Percentiles rank a stretch among this genome's conserved stretches.
Conservation (phyloP, 2,329 filamentous ascomycete genomes). For the Alternaria triticina region DNA sequence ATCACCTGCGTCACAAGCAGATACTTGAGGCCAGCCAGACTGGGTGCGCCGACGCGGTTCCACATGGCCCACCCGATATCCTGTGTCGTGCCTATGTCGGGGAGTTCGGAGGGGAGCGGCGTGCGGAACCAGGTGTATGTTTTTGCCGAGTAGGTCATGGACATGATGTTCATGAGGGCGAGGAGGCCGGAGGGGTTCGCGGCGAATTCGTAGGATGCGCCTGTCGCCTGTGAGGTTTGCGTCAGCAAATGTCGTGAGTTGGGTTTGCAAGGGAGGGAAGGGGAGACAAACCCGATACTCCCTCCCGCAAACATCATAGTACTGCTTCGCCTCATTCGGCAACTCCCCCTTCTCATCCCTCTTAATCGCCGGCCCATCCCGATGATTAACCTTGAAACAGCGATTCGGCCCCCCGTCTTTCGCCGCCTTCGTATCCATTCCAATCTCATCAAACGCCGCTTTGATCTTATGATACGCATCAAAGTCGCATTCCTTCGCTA, state of each 20-base stretch:
- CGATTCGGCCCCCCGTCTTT: constrained; percentile 16
- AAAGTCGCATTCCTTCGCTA: constrained; percentile 18
- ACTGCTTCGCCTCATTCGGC: constrained; percentile 7
- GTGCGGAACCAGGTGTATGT: constrained; percentile 9
- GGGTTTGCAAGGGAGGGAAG: too few species aligned
- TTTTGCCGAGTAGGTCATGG: constrained; percentile 7
- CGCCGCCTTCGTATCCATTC: constrained; percentile 8
- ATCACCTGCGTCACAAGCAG: constrained; percentile 14
- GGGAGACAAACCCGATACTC: constrained; percentile 13
- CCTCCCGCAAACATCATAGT: constrained; percentile 15
- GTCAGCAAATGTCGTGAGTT: too few species aligned
- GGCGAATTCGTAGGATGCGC: constrained; percentile 9
- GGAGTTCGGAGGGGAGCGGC: constrained; percentile 3
- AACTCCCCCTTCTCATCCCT: constrained; percentile 11
- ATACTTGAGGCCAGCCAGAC: constrained; percentile 13
- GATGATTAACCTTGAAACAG: constrained; percentile 15
- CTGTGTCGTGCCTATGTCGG: constrained; percentile 6
- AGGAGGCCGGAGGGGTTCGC: constrained; percentile 8
- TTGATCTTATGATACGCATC: constrained; percentile 15
- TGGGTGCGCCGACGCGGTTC: constrained; percentile 5
- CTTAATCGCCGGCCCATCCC: constrained; percentile 11
- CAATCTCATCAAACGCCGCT: constrained; percentile 11
- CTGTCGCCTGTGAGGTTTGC: constrained; percentile 4
- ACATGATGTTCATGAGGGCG: constrained; percentile 13
- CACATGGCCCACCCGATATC: constrained; percentile 20